Percentiles rank a stretch among this genome's conserved stretches.
These are phyloP conservation scores for Talaromyces wortmannii DNA, from an alignment of 495 filamentous ascomycete genomes.

Conservation along the genomic window DNA sequence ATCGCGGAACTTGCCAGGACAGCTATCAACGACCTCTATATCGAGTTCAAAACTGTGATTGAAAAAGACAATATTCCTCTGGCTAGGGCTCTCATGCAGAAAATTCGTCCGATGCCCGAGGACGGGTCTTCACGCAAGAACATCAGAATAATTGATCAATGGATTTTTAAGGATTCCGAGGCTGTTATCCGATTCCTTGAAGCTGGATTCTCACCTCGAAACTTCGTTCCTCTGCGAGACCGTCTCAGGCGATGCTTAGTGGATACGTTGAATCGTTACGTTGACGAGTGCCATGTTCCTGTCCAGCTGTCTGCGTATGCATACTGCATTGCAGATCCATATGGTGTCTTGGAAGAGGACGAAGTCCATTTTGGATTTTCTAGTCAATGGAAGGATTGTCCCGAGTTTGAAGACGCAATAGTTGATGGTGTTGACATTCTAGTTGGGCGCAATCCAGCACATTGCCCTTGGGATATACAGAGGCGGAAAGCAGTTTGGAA, in stretches of 20 bases:
- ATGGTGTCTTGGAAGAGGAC: conserved; percentile 57
- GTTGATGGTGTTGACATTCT: conserved; percentile 69
- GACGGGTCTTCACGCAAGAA: conserved; percentile 14
- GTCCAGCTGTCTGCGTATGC: conserved; percentile 70
- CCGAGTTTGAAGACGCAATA: conserved; percentile 49
- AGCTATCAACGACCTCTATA: conserved; percentile 40
- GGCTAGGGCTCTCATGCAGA: conserved; percentile 31
- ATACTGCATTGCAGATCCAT: conserved; percentile 78
- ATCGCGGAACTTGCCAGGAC: conserved; percentile 53
- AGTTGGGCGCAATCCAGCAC: conserved; percentile 78
- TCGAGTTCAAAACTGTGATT: conserved; percentile 54
- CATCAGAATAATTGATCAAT: conserved; percentile 25
- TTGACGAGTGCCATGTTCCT: conserved; percentile 62
- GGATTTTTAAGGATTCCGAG: conserved; percentile 25
- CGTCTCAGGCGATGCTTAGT: conserved; percentile 47
- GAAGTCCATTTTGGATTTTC: conserved; percentile 83
- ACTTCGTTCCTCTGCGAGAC: conserved; percentile 51
- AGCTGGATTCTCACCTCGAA: conserved; percentile 58
- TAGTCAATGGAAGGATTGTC: conserved; percentile 33
- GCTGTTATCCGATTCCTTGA: conserved; percentile 31
- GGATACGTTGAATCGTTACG: conserved; percentile 44
- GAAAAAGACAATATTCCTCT: conserved; percentile 24
- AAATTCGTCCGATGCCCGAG: conserved; percentile 21
- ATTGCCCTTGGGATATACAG: conserved; percentile 80
- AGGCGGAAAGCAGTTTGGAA: conserved; percentile 57